phyloP scores from a whole-genome alignment of 306 rosid species.

The Cucumis cinereus region DNA sequence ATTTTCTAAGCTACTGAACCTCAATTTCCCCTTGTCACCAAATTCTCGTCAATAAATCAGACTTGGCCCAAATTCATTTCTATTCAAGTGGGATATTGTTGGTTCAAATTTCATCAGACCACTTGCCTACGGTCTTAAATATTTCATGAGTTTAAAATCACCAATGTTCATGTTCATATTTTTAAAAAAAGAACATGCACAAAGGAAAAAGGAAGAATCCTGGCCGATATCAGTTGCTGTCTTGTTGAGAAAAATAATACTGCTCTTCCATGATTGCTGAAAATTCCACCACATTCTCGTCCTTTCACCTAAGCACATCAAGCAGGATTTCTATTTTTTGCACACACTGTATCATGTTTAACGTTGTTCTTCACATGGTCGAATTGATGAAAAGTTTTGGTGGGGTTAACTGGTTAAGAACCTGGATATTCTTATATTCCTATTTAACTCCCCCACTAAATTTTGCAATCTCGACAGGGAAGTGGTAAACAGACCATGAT shows the following conservation, averaged over 20 bases:
- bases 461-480: neutral
- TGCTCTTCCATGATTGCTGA: neutral
- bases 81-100: neutral
- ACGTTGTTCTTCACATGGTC: neutral
- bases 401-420: neutral
- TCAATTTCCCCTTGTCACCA: neutral
- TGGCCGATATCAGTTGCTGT: neutral
- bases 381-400: neutral
- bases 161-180: neutral
- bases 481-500: neutral
- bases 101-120: neutral
- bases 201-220: neutral
- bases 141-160: neutral
- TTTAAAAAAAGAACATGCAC: neutral
- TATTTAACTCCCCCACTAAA: neutral
- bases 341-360: neutral
- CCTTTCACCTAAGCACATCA: neutral
- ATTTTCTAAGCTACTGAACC: neutral
- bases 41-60: neutral
- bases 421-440: neutral
- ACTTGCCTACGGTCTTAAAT: neutral
- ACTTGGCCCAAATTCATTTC: neutral
- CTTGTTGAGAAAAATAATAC: neutral
- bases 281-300: neutral
- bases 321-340: neutral